phyloP scores from a whole-genome alignment of 2,329 filamentous ascomycete species.

The Teratosphaeria pseudoeucalypti region DNA sequence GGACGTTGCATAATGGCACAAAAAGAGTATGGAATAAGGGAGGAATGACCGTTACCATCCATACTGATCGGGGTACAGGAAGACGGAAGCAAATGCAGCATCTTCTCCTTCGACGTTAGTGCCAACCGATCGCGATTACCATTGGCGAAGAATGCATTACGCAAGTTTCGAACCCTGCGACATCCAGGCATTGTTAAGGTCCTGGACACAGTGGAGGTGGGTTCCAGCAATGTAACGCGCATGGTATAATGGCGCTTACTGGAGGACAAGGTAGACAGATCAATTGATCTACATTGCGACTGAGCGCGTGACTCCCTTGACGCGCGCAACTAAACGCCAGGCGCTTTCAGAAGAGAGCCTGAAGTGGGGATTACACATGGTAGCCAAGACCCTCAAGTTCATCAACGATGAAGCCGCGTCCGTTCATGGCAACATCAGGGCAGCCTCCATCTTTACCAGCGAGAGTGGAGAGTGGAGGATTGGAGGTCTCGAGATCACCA shows the following conservation, averaged over 20 bases:
- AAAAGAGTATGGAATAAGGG: slow-evolving; percentile 54
- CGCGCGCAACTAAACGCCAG: slow-evolving; percentile 83
- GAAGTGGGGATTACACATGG: slow-evolving; percentile 86
- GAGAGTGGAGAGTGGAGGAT: slow-evolving; percentile 98
- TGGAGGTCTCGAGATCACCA: slow-evolving; percentile 84
- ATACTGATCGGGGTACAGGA: slow-evolving; percentile 49
- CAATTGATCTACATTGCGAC: slow-evolving; percentile 93
- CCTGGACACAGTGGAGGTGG: slow-evolving; percentile 83
- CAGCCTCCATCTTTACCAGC: slow-evolving; percentile 80
- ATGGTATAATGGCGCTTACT: slow-evolving; percentile 16
- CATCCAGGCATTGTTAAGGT: slow-evolving; percentile 94
- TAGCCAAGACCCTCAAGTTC: slow-evolving; percentile 89
- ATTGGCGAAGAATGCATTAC: slow-evolving; percentile 83
- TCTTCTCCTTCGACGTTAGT: slow-evolving; percentile 87
- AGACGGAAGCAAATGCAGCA: slow-evolving; percentile 86
- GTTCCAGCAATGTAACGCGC: slow-evolving; percentile 3
- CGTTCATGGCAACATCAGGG: slow-evolving; percentile 77
- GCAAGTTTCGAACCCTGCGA: slow-evolving; percentile 83
- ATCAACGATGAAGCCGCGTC: slow-evolving; percentile 89
- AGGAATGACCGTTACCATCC: neutral
- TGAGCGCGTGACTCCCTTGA: slow-evolving; percentile 74
- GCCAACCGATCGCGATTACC: slow-evolving; percentile 72
- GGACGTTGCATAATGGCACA: slow-evolving; percentile 91
- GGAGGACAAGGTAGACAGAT: slow-evolving; percentile 57
- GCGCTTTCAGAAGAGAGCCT: slow-evolving; percentile 83